phyloP scores from a whole-genome alignment of 129 eudicot genomes.

The Chrysanthemum makinoi region DNA sequence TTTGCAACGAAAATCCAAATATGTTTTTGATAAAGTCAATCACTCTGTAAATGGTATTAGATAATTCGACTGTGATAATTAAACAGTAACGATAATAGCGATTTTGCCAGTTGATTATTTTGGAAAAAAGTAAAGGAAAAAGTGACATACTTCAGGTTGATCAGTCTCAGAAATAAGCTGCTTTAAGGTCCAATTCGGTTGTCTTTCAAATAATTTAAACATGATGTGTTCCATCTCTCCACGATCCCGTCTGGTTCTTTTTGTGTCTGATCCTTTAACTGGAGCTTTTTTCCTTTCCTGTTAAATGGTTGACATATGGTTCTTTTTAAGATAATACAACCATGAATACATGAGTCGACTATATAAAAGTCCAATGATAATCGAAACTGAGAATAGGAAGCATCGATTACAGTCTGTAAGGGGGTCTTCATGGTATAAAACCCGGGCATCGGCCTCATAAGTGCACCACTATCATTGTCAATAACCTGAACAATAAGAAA shows the following conservation, averaged over 20 bases:
- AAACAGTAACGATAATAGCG: not conserved
- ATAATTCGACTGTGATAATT: not conserved
- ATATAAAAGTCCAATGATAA: not conserved
- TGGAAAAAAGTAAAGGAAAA: not conserved
- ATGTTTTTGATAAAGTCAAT: not conserved
- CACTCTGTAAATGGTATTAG: not conserved
- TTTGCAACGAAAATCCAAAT: not conserved
- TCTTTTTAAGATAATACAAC: not conserved
- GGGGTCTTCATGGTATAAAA: slow-evolving; percentile 31
- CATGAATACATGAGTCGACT: not conserved
- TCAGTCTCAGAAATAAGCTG: slow-evolving; percentile 80
- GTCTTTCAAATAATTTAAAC: slow-evolving; percentile 87
- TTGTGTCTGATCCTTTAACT: slow-evolving; percentile 69
- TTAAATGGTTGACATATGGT: slow-evolving; percentile 9
- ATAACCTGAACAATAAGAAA: slow-evolving; percentile 54
- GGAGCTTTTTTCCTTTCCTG: slow-evolving; percentile 65
- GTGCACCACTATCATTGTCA: slow-evolving; percentile 66
- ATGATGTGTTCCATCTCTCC: slow-evolving; percentile 90
- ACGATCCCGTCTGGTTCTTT: slow-evolving; percentile 86
- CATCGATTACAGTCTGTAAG: slow-evolving; percentile 34
- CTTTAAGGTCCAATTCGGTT: slow-evolving; percentile 89
- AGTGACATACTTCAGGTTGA: slow-evolving; percentile 77
- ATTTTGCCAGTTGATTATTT: slow-evolving; percentile 1
- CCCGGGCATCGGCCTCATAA: slow-evolving; percentile 85
- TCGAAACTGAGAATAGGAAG: slow-evolving; percentile 1